phyloP scores from a whole-genome alignment of 108 stramenopile genomes.

The Nitzschia inconspicua region DNA sequence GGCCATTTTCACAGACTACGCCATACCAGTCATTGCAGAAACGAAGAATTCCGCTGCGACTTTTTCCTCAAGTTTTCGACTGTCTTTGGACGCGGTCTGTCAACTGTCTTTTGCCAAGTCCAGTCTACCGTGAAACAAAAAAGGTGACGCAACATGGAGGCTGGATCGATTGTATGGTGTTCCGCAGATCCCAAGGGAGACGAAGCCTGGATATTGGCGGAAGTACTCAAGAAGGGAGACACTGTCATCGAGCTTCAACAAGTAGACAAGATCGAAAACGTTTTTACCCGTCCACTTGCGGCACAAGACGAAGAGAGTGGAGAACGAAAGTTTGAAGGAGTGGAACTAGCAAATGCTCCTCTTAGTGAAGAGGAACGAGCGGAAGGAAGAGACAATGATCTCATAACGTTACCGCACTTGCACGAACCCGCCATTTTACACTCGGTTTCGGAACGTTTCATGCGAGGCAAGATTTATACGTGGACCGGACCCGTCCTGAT shows the following conservation, averaged over 20 bases:
- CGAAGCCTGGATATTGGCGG: constrained; percentile 83
- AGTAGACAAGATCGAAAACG: constrained; percentile 38
- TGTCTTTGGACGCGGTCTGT: too few species aligned
- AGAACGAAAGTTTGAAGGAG: constrained; percentile 73
- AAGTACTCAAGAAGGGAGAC: constrained; percentile 63
- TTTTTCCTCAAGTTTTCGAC: too few species aligned
- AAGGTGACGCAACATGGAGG: constrained; percentile 56
- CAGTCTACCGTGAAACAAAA: too few species aligned
- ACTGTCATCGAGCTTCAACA: constrained; percentile 50
- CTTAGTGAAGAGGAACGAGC: constrained; percentile 64
- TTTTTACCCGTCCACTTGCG: constrained; percentile 43
- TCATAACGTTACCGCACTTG: constrained; percentile 94
- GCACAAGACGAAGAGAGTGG: constrained; percentile 41
- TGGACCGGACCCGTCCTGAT: constrained; percentile 99
- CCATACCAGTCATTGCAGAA: too few species aligned
- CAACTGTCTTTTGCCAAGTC: too few species aligned
- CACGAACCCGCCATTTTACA: constrained; percentile 99
- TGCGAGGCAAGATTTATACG: constrained; percentile 94
- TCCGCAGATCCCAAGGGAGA: constrained; percentile 65
- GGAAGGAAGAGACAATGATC: constrained; percentile 85
- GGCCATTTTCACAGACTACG: too few species aligned
- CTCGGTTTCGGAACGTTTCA: constrained; percentile 85
- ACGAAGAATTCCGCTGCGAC: too few species aligned
- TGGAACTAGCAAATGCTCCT: constrained; percentile 81
- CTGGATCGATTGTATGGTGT: constrained; percentile 79